Conservation (phyloP, 495 filamentous ascomycete genomes). For the Hapsidospora chrysogenum region DNA sequence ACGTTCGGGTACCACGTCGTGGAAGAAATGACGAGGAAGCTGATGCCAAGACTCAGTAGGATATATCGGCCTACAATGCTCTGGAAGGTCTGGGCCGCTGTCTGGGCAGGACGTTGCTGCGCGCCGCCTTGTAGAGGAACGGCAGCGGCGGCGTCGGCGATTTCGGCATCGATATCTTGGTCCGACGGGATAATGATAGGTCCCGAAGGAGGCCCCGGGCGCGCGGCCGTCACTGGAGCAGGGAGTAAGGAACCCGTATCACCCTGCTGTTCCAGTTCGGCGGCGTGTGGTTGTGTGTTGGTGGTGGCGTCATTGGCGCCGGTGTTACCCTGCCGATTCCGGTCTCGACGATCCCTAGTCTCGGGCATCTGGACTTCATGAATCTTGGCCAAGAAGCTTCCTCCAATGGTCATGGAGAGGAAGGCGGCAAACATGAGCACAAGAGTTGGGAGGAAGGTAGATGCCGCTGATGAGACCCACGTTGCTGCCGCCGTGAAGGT, state of each 20-base stretch:
- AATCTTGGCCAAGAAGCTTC: constrained; percentile 76
- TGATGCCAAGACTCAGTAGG: constrained; percentile 46
- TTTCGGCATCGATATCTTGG: constrained; percentile 54
- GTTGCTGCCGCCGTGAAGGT: constrained; percentile 42
- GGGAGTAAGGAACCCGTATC: constrained; percentile 25
- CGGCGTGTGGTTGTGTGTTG: constrained; percentile 9
- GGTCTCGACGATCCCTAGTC: constrained; percentile 39
- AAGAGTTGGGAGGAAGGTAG: constrained; percentile 52
- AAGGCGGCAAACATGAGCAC: constrained; percentile 60
- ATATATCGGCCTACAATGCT: constrained; percentile 70
- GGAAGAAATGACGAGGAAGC: constrained; percentile 62
- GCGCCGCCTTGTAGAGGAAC: constrained; percentile 3
- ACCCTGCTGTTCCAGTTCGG: neutral
- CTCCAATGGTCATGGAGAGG: constrained; percentile 44
- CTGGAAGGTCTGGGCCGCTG: constrained; percentile 32
- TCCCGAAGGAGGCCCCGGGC: constrained; percentile 12
- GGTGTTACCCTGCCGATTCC: constrained; percentile 17
- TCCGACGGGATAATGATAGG: constrained; percentile 74
- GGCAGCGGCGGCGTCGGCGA: constrained; percentile 23
- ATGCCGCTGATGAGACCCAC: constrained; percentile 44
- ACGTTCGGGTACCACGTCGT: constrained; percentile 55
- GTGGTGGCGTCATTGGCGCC: constrained; percentile 8
- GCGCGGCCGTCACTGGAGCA: constrained; percentile 40
- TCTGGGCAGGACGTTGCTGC: neutral
- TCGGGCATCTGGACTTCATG: constrained; percentile 79